Conservation (phyloP, 306 rosid species). For the Quercus cerris region DNA sequence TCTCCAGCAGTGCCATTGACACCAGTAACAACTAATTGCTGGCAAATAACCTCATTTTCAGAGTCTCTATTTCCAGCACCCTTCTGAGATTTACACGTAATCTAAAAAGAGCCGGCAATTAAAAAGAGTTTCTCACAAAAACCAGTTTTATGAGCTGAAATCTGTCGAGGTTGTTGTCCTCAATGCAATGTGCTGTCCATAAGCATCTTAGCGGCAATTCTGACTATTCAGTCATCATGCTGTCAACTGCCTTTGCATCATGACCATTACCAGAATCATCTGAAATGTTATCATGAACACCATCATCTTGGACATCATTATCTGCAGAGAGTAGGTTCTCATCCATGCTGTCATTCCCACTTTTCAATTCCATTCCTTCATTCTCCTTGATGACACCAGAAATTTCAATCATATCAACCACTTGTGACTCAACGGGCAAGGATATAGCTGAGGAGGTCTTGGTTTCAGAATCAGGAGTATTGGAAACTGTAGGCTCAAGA, state of each 20-base stretch:
- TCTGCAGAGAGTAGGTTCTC: background rate
- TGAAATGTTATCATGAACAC: background rate
- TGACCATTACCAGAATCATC: slow-evolving; percentile 2
- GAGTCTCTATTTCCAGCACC: background rate
- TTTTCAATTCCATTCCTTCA: slow-evolving; percentile 15
- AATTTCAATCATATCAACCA: slow-evolving; percentile 24
- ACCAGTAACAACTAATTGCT: background rate
- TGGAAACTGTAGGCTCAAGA: slow-evolving; percentile 13
- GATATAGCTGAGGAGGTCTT: slow-evolving; percentile 10
- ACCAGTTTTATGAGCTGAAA: background rate
- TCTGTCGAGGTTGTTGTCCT: background rate
- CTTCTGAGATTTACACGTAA: background rate
- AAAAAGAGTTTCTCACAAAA: background rate
- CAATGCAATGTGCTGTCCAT: background rate
- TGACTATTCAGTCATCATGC: background rate
- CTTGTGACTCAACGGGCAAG: slow-evolving; percentile 19
- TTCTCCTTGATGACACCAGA: slow-evolving; percentile 19
- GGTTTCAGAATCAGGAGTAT: slow-evolving; percentile 20
- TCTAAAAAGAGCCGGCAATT: background rate
- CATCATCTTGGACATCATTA: background rate
- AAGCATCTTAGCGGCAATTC: background rate
- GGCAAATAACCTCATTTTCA: background rate
- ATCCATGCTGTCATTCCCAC: background rate
- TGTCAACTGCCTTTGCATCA: background rate
- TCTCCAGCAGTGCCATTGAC: background rate